These are phyloP conservation scores for Talaromyces sp. DNA, from an alignment of 2,329 filamentous ascomycete species.

Conservation along the genomic window DNA sequence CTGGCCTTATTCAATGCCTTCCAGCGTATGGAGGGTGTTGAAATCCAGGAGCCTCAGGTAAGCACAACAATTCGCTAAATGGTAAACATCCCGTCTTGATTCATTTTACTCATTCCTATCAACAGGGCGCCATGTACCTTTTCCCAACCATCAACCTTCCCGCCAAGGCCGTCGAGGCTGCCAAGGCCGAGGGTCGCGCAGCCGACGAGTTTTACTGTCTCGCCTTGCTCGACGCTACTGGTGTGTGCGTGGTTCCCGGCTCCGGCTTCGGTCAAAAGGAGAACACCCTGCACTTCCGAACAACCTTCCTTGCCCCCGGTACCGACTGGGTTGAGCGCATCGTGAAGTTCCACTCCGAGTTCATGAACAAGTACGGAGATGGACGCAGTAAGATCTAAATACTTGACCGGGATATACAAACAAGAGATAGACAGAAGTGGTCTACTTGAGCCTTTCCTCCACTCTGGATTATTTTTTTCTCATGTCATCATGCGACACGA, in stretches of 20 bases:
- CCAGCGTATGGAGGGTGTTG: conserved; percentile 90
- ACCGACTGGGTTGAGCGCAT: conserved; percentile 92
- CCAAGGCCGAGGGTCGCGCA: conserved; percentile 69
- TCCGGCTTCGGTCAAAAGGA: conserved; percentile 93
- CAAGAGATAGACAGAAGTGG: not conserved
- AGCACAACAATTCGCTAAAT: conserved; percentile 19
- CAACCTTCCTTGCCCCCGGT: conserved; percentile 93
- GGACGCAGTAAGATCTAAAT: conserved; percentile 18
- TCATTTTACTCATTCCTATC: conserved; percentile 11
- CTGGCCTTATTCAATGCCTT: conserved; percentile 88
- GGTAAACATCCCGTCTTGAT: not conserved
- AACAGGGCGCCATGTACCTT: conserved; percentile 92
- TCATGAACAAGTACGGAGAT: conserved; percentile 73
- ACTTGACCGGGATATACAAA: not conserved
- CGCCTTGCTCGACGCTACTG: conserved; percentile 86
- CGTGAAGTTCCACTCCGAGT: conserved; percentile 85
- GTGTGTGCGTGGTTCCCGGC: conserved; percentile 91
- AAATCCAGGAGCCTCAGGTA: conserved; percentile 79
- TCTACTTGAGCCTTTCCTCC: not conserved
- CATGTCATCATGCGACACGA: conserved; percentile 11
- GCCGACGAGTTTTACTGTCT: conserved; percentile 95
- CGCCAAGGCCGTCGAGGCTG: conserved; percentile 73
- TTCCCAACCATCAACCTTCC: conserved; percentile 91
- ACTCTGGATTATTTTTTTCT: not conserved
- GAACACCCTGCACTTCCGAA: conserved; percentile 88